These are phyloP conservation scores for Venturia pyrina DNA, from an alignment of 2,329 filamentous ascomycete genomes.

Conservation along the genomic window DNA sequence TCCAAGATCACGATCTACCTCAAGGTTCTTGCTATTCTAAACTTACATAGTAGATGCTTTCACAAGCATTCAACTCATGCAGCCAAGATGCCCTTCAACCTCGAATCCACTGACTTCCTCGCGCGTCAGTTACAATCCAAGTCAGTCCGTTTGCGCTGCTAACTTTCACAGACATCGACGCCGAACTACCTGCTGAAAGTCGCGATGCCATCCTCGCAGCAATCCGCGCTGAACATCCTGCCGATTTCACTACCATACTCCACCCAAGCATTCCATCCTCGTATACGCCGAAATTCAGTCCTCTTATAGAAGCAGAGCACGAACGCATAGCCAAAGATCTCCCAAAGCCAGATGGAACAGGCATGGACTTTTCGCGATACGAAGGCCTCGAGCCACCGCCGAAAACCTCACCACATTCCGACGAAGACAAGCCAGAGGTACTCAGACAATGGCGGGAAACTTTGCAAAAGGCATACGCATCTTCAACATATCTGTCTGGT, in stretches of 20 bases:
- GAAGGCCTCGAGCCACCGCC: conserved; percentile 58
- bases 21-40: too few species aligned
- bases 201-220: conserved; percentile 59
- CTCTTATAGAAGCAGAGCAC: conserved; percentile 58
- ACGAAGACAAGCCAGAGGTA: conserved; percentile 29
- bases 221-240: conserved; percentile 55
- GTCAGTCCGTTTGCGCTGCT: conserved; percentile 13
- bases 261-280: conserved; percentile 50
- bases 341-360: conserved; percentile 41
- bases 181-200: conserved; percentile 52
- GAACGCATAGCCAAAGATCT: conserved; percentile 50
- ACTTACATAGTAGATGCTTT: neutral
- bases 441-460: conserved; percentile 40
- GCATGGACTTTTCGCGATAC: conserved; percentile 73
- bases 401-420: conserved; percentile 25
- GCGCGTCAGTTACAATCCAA: conserved; percentile 52
- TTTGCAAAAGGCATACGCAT: conserved; percentile 47
- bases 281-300: conserved; percentile 49
- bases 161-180: conserved; percentile 63
- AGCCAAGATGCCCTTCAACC: conserved; percentile 18
- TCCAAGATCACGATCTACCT: too few species aligned
- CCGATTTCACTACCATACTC: conserved; percentile 37
- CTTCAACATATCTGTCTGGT: conserved; percentile 46
- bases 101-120: conserved; percentile 66
- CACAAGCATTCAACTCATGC: neutral